Base-by-base conservation (phyloP, 345 rosid genomes). In the Geranium rotundifolium region DNA sequence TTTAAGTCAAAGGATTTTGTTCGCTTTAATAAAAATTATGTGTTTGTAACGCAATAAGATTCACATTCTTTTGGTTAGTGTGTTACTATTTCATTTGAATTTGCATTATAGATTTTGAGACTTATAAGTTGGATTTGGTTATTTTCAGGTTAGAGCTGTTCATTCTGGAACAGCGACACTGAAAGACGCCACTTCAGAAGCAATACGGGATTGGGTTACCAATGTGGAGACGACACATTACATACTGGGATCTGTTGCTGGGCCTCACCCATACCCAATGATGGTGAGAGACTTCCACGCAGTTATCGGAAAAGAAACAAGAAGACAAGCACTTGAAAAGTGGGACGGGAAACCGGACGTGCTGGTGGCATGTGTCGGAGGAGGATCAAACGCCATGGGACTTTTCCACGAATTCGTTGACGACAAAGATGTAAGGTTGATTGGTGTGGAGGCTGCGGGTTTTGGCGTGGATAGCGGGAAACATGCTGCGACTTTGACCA, bases 401-500 rank as follows among this genome's bases (percentile, higher is more conserved):
- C 87, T 90, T 68, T 93, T 93, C 74, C 96, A 90, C 69, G 99
- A 93, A 66, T 90, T 93, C 75, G 80, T 90, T 1, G 67, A 81
- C 39, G 97, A 90, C 67, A 61, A 71, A 63, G 95, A 86, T 62
- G 89, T 93, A 23, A 67, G 96, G 75, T 59, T 90, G 80, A 78
- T 93, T n/a, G 97, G 99, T 15, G 96, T 93, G 72, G 97, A 93
- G 82, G 99, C 99, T 46, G 96, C 96, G 1, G 96, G 97, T 56
- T 80, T 85, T 23, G 99, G 97, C 18, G 39, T 93, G 73, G 92
- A 93, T 63, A 88, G 96, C 31, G 96, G 97, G 49, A 93, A 90
- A 63, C 99, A 90, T 55, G 95, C 97, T 61, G 99, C 99, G 10
- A 90, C 97, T 14, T 72, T 93, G 76, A 80, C 85, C 31, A 80